phyloP scores from a whole-genome alignment of 306 rosid genomes.

The Myrica gale region DNA sequence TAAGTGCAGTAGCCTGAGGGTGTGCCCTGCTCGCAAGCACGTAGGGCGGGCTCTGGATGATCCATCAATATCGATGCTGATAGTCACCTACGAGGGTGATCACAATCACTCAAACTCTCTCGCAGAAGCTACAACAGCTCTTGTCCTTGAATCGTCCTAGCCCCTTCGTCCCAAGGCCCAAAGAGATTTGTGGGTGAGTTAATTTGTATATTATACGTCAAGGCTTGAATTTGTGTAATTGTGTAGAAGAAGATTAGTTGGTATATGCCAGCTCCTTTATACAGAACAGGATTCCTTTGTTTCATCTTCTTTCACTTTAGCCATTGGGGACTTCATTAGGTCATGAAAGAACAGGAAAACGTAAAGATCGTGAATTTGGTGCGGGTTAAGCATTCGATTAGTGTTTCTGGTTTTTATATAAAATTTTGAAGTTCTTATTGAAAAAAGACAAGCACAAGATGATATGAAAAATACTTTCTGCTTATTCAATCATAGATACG shows the following conservation, averaged over 20 bases:
- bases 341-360: conserved; percentile 12
- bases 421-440: background rate
- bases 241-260: conserved; percentile 28
- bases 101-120: conserved; percentile 58
- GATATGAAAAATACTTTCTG: too few relatives aligned
- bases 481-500: too few relatives aligned
- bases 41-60: conserved; percentile 88
- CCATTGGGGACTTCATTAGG: conserved; percentile 2
- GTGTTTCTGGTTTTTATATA: conserved; percentile 6
- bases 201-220: conserved; percentile 23
- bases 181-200: background rate
- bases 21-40: conserved; percentile 82
- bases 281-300: conserved; percentile 27
- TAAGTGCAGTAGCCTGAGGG: conserved; percentile 78
- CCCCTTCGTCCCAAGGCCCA: conserved; percentile 18
- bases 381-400: conserved; percentile 32
- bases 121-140: conserved; percentile 41
- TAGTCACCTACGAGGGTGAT: conserved; percentile 79
- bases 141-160: conserved; percentile 57
- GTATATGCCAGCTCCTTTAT: conserved; percentile 21
- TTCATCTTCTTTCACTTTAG: background rate
- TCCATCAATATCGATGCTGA: conserved; percentile 62
- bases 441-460: too few relatives aligned
- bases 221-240: conserved; percentile 25
- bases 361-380: conserved; percentile 37